Evolutionary conservation across 2,329 filamentous ascomycete genomes (phyloP), one percentile per base, ranked within the genome.

Genomic region (Ceratocystiopsis minuta): DNA sequence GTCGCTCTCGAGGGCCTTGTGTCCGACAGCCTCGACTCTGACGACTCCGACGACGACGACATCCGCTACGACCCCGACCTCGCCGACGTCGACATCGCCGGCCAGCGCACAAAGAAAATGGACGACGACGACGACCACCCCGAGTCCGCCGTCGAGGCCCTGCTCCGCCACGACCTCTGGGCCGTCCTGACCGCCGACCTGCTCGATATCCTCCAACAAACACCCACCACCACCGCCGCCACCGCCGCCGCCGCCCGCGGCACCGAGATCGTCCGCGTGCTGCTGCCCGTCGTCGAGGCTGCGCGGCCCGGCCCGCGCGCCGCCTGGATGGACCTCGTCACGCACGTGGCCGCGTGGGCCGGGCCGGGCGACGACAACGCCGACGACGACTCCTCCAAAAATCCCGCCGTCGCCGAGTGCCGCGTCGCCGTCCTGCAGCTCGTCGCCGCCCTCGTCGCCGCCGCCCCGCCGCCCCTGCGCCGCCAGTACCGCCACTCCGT

Each of bases 1-100:
- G 68, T 74, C 6, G 72, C 71, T 0, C 56, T 79, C 1, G 72
- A 79, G 51, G 75, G 70, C 0, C 58, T 78, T 1, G 31, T 65
- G 3, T 59, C 64, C 17, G 72, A 70, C 2, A 32, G 11, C 31
- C 5, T 4, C 31, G 52, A 18, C 16, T 34, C 32, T 31, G 41
- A 38, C n/a, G 40, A 40, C 15, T 28, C n/a, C 28, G 38, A 64
- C 2, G 59, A 65, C 16, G 72, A 70, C 2, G 52, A 63, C 1
- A 60, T 33, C 32, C 32, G 12, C 32, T 33, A 14, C 15, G 12
- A 32, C 34, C 18, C 14, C n/a, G 20, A 18, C 38, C 20, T 33
- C 38, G 31, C 32, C 18, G 36, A 4, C 15, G 33, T 12, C 12
- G 28, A 24, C 20, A 28, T 28, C 7, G 24, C 24, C 24, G 24